These are phyloP conservation scores for Candida montana DNA, from an alignment of 805 yeast genomes.

Conservation along the genomic window DNA sequence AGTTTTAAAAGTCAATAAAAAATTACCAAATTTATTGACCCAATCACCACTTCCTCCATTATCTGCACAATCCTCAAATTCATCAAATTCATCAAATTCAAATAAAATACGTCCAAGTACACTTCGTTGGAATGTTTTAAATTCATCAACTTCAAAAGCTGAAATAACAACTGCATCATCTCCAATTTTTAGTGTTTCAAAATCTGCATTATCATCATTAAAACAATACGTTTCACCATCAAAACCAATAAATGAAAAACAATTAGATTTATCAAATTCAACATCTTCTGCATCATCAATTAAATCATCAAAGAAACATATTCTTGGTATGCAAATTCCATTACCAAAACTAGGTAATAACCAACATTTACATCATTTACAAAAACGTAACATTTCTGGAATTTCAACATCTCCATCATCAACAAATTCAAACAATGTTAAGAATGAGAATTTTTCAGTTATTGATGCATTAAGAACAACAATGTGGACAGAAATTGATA, in stretches of 20 bases:
- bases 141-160: constrained; percentile 19
- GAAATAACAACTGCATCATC: constrained; percentile 15
- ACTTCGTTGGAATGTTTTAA: constrained; percentile 21
- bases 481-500: constrained; percentile 58
- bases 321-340: constrained; percentile 4
- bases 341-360: background rate
- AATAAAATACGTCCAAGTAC: constrained; percentile 10
- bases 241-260: background rate
- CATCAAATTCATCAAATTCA: background rate
- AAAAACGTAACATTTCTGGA: constrained; percentile 1
- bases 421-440: constrained; percentile 5
- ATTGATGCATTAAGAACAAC: constrained; percentile 20
- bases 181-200: constrained; percentile 19
- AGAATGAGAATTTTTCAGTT: constrained; percentile 11
- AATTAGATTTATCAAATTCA: background rate
- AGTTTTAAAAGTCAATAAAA: background rate
- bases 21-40: background rate
- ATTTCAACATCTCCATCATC: constrained; percentile 11
- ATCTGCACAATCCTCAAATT: background rate
- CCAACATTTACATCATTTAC: constrained; percentile 3
- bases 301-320: constrained; percentile 2
- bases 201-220: constrained; percentile 16
- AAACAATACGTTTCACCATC: constrained; percentile 12
- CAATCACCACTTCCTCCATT: no score
- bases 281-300: constrained; percentile 10